Evolutionary conservation across 176 grass and related monocot genomes (phyloP).

Genomic region (Secale cereale): DNA sequence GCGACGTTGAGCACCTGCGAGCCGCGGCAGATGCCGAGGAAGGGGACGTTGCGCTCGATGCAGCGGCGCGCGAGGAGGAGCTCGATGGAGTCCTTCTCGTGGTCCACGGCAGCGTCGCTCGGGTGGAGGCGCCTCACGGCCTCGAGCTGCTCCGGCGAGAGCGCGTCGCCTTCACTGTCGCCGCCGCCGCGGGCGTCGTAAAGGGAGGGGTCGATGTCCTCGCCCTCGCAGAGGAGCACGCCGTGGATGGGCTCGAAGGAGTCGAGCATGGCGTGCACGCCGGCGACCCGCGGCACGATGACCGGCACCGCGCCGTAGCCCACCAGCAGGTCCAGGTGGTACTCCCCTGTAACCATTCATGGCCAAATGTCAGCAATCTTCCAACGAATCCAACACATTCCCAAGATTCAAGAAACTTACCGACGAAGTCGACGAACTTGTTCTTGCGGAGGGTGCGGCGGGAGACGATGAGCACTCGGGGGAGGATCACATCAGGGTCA

Average conservation of each 20-base stretch:
- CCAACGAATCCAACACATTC: neutral
- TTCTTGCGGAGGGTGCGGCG: slow-evolving; percentile 86
- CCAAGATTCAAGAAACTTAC: neutral
- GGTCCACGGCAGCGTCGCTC: too few species aligned
- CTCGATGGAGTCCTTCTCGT: too few species aligned
- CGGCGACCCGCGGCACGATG: slow-evolving; percentile 81
- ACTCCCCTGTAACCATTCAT: slow-evolving; percentile 51
- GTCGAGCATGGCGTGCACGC: slow-evolving; percentile 61
- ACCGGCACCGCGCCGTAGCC: slow-evolving; percentile 72
- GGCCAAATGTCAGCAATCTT: too few species aligned
- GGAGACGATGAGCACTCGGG: slow-evolving; percentile 84
- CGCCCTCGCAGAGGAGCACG: too few species aligned
- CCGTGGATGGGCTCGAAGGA: too few species aligned
- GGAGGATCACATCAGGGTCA: slow-evolving; percentile 60
- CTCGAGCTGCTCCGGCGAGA: too few species aligned
- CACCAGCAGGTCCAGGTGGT: slow-evolving; percentile 82
- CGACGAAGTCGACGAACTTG: slow-evolving; percentile 96
- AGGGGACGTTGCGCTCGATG: slow-evolving; percentile 77
- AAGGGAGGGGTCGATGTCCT: too few species aligned
- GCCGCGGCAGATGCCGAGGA: slow-evolving; percentile 86
- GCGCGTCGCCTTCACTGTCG: too few species aligned
- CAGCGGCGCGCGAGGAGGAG: too few species aligned
- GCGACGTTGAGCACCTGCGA: slow-evolving; percentile 94
- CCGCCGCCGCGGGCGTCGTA: too few species aligned
- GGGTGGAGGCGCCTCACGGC: too few species aligned